Percentiles rank a stretch among this genome's conserved stretches.
Evolutionary conservation across 2,329 filamentous ascomycete species (phyloP).

Genomic region (Aureobasidium sp.): DNA sequence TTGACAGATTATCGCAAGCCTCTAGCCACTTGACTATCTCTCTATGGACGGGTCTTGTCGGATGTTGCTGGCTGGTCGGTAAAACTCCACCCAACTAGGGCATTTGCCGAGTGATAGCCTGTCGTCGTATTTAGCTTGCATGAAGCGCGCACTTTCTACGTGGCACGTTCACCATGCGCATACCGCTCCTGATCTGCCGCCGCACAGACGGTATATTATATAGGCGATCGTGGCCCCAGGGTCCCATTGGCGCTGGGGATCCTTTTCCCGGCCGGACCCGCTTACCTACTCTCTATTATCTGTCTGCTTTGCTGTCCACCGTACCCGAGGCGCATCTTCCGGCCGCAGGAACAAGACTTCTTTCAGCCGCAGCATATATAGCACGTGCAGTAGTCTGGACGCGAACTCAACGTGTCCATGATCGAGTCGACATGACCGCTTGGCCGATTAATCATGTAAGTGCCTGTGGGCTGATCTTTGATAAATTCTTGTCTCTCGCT

Average conservation of each 20-base stretch:
- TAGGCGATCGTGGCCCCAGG: not conserved
- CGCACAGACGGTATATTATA: constrained; percentile 11
- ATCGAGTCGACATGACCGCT: constrained; percentile 4
- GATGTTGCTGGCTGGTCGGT: not conserved
- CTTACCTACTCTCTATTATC: not conserved
- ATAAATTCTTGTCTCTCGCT: not conserved
- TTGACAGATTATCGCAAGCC: not conserved
- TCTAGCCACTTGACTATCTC: not conserved
- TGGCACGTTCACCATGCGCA: constrained; percentile 12
- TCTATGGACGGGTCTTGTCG: not conserved
- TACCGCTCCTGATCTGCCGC: constrained; percentile 13
- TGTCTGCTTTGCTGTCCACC: not conserved
- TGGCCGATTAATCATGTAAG: not conserved
- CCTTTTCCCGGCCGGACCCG: constrained; percentile 1
- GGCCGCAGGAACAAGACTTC: not conserved
- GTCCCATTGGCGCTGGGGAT: not conserved
- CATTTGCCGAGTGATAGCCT: not conserved
- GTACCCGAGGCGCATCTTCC: not conserved
- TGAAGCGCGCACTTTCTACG: constrained; percentile 6
- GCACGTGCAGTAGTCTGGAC: constrained; percentile 10
- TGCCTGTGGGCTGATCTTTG: not conserved
- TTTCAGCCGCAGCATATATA: not conserved
- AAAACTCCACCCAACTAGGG: not conserved
- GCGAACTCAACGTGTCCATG: constrained; percentile 9
- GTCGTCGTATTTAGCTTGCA: constrained; percentile 11